These are phyloP conservation scores for Penicillium coprophilum DNA, from an alignment of 495 filamentous ascomycete species.

Conservation along the genomic window DNA sequence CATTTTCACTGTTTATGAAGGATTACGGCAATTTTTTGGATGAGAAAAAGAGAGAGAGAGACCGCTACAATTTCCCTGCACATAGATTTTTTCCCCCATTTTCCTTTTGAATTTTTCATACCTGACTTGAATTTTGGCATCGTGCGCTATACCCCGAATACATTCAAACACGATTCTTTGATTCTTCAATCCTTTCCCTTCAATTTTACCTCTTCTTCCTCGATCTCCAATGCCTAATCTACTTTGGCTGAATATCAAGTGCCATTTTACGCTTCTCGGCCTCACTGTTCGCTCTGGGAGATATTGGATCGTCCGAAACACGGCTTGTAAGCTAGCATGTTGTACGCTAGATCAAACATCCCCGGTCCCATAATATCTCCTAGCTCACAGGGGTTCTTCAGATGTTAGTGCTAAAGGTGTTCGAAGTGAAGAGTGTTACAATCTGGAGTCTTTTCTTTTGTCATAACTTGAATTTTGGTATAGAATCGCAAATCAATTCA, in stretches of 20 bases:
- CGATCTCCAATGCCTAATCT: background rate
- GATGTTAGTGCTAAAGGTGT: background rate
- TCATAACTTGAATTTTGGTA: background rate
- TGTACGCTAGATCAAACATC: background rate
- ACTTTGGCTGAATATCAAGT: background rate
- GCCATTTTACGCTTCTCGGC: background rate
- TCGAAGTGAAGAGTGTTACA: background rate
- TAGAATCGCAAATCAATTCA: background rate
- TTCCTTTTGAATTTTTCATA: background rate
- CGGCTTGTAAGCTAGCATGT: background rate
- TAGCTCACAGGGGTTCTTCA: background rate
- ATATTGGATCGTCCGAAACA: background rate
- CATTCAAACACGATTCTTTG: background rate
- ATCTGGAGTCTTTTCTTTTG: background rate
- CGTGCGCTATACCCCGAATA: constrained; percentile 13
- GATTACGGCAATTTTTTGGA: constrained; percentile 65
- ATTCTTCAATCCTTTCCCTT: background rate
- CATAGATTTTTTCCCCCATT: constrained; percentile 4
- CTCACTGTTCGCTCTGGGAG: background rate
- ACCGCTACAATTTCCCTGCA: constrained; percentile 4
- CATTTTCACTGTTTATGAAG: constrained; percentile 93
- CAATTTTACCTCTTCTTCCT: background rate
- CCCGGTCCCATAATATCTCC: background rate
- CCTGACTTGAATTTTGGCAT: constrained; percentile 1
- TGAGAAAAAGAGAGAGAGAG: constrained; percentile 26